Percentiles rank a stretch among this genome's conserved stretches.
Conservation (phyloP, 1,284 basidiomycete species). For the Vanrija sp. region DNA sequence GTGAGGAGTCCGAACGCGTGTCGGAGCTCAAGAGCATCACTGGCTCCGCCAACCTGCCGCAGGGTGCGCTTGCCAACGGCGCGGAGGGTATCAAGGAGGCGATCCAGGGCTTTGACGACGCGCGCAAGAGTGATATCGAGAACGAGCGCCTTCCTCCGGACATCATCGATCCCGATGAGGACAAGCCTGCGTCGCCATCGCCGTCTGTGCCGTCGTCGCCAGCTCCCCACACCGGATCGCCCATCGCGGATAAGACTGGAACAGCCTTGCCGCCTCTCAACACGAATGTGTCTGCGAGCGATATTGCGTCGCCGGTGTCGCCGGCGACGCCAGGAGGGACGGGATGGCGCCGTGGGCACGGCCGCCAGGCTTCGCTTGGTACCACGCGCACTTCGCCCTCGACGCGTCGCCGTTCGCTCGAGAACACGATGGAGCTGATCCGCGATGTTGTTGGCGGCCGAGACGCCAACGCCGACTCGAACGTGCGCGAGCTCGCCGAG, state of each 20-base stretch:
- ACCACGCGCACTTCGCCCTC: slow-evolving; percentile 96
- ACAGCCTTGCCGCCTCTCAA: slow-evolving; percentile 15
- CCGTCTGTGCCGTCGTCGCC: slow-evolving; percentile 36
- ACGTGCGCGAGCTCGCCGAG: slow-evolving; percentile 47
- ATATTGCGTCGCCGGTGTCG: slow-evolving; percentile 31
- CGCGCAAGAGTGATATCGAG: slow-evolving; percentile 98
- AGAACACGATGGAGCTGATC: slow-evolving; percentile 94
- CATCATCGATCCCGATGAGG: slow-evolving; percentile 66
- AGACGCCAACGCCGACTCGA: slow-evolving; percentile 47
- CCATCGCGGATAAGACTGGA: slow-evolving; percentile 4
- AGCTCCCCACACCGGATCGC: slow-evolving; percentile 19
- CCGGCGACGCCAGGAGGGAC: slow-evolving; percentile 30
- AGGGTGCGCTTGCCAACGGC: slow-evolving; percentile 80
- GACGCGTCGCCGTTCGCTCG: slow-evolving; percentile 83
- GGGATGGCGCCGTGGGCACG: slow-evolving; percentile 60
- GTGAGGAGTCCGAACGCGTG: slow-evolving; percentile 96
- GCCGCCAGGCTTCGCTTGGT: slow-evolving; percentile 81
- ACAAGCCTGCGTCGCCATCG: slow-evolving; percentile 53
- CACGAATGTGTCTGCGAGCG: slow-evolving; percentile 39
- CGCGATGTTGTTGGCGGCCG: slow-evolving; percentile 77
- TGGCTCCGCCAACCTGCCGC: slow-evolving; percentile 73
- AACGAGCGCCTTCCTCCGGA: slow-evolving; percentile 96
- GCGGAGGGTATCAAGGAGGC: slow-evolving; percentile 95
- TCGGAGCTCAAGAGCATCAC: slow-evolving; percentile 92
- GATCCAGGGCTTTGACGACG: slow-evolving; percentile 91